These are phyloP conservation scores for Pseudonitzschia pungens DNA, from an alignment of 108 stramenopile genomes.

Conservation along the genomic window DNA sequence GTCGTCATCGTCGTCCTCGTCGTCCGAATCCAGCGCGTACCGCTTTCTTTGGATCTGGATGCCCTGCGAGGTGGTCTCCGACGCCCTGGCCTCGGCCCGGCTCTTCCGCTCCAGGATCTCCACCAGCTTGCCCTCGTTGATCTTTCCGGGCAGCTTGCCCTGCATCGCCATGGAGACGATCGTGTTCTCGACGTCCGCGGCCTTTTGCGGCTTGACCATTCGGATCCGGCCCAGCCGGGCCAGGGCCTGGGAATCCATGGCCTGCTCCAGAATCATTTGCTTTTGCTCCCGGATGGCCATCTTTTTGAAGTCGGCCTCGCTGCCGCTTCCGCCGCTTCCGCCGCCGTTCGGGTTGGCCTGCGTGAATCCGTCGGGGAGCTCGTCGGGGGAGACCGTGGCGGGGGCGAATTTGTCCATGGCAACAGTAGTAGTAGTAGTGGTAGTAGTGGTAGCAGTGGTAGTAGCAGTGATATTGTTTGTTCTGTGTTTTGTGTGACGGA, in stretches of 20 bases:
- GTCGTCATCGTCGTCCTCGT: slow-evolving; percentile 87
- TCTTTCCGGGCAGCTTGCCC: slow-evolving; percentile 74
- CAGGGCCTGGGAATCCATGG: slow-evolving; percentile 73
- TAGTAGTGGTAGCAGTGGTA: too few species aligned
- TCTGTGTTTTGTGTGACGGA: too few species aligned
- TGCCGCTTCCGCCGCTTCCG: background rate
- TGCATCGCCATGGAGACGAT: slow-evolving; percentile 68
- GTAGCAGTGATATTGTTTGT: too few species aligned
- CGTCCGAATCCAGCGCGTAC: slow-evolving; percentile 88
- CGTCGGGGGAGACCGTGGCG: slow-evolving; percentile 25
- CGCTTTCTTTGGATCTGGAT: slow-evolving; percentile 86
- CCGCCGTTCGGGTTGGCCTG: slow-evolving; percentile 7
- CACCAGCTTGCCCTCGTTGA: slow-evolving; percentile 76
- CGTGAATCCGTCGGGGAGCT: slow-evolving; percentile 51
- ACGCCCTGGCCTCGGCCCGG: slow-evolving; percentile 32
- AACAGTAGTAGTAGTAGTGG: too few species aligned
- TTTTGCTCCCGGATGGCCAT: slow-evolving; percentile 56
- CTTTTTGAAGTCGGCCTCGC: slow-evolving; percentile 26
- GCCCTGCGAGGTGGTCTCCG: slow-evolving; percentile 33
- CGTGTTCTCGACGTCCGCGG: slow-evolving; percentile 52
- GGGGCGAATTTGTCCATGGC: slow-evolving; percentile 16
- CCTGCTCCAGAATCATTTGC: slow-evolving; percentile 76
- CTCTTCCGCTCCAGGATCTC: slow-evolving; percentile 84
- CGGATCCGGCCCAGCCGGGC: slow-evolving; percentile 76
- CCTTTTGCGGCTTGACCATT: slow-evolving; percentile 53